These are phyloP conservation scores for Zoysia matrella DNA, from an alignment of 202 grass and related monocot genomes.

Conservation along the genomic window DNA sequence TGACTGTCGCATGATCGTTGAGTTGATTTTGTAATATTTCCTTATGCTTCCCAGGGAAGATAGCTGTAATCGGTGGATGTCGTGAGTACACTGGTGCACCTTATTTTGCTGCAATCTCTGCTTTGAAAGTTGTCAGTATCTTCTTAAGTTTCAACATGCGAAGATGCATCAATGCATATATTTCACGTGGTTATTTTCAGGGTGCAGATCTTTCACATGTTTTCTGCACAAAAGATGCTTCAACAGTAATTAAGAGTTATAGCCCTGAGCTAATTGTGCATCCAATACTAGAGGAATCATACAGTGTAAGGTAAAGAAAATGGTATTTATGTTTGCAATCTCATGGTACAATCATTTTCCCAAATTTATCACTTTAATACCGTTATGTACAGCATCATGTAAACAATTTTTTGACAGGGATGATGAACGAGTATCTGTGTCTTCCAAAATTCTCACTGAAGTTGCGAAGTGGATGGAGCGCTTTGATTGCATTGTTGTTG, in stretches of 20 bases:
- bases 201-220: constrained; percentile 97
- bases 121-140: constrained; percentile 86
- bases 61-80: constrained; percentile 95
- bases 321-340: not conserved
- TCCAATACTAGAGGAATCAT: constrained; percentile 90
- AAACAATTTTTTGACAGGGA: constrained; percentile 53
- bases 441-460: constrained; percentile 75
- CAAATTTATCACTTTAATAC: not conserved
- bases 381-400: not conserved
- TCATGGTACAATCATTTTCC: not conserved
- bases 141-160: constrained; percentile 11
- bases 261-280: constrained; percentile 97
- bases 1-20: too few relatives aligned
- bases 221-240: constrained; percentile 97
- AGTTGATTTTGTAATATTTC: not conserved
- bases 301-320: constrained; percentile 81
- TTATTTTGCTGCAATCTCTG: constrained; percentile 97
- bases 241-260: constrained; percentile 95
- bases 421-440: constrained; percentile 67
- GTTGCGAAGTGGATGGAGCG: constrained; percentile 88
- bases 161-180: constrained; percentile 17
- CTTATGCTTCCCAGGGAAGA: constrained; percentile 64
- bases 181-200: constrained; percentile 52
- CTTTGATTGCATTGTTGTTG: constrained; percentile 96
- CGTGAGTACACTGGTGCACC: constrained; percentile 98